Conservation (phyloP, 2,329 filamentous ascomycete genomes). For the Aspergillus aculeatinus region DNA sequence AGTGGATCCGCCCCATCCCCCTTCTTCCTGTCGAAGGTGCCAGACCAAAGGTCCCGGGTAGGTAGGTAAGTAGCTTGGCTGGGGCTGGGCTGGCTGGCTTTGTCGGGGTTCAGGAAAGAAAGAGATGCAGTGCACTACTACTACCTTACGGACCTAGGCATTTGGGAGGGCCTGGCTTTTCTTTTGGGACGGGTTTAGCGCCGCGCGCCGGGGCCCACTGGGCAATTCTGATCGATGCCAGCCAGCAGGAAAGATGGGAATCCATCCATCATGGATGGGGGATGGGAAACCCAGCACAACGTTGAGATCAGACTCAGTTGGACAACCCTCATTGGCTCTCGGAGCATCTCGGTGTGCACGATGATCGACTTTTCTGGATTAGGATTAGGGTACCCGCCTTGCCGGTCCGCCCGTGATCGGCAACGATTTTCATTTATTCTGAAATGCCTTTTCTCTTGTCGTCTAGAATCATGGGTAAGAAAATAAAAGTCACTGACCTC, state of each 20-base stretch:
- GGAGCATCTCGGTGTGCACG: slow-evolving; percentile 20
- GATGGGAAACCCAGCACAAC: slow-evolving; percentile 5
- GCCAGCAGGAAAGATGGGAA: not conserved
- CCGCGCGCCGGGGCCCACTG: not conserved
- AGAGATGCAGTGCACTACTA: not conserved
- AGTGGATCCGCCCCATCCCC: not conserved
- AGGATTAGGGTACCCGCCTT: slow-evolving; percentile 23
- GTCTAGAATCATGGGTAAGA: too few relatives aligned
- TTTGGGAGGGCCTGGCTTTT: not conserved
- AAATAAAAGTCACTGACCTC: not conserved
- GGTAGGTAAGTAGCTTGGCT: not conserved
- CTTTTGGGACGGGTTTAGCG: not conserved
- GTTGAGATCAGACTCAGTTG: slow-evolving; percentile 14
- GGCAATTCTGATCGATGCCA: slow-evolving; percentile 10
- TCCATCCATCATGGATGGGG: too few relatives aligned
- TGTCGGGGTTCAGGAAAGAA: not conserved
- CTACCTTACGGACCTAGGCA: too few relatives aligned
- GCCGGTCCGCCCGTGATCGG: slow-evolving; percentile 23
- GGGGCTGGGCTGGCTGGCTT: not conserved
- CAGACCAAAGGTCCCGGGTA: too few relatives aligned
- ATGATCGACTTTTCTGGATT: slow-evolving; percentile 11
- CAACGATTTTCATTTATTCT: slow-evolving; percentile 5
- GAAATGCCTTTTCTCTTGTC: not conserved
- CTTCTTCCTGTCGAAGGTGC: too few relatives aligned
- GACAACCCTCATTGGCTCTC: slow-evolving; percentile 14